Percentiles rank a stretch among this genome's conserved stretches.
Evolutionary conservation across 495 filamentous ascomycete species (phyloP).

Genomic region (Aspergillus haitiensis): DNA sequence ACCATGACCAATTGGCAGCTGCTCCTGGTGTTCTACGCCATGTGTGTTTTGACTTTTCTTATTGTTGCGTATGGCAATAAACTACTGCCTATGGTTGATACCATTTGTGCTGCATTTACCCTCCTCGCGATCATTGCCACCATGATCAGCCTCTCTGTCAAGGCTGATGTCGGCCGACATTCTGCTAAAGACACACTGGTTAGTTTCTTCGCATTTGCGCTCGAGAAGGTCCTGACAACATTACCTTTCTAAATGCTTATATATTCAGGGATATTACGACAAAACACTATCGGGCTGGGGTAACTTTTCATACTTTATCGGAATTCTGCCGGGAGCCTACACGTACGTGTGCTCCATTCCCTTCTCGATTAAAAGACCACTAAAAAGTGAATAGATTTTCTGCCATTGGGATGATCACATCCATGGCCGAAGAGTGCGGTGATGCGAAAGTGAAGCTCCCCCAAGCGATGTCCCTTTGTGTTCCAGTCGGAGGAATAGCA

Average conservation of each 20-base stretch:
- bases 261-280: constrained; percentile 37
- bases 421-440: constrained; percentile 53
- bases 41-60: constrained; percentile 54
- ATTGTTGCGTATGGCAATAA: constrained; percentile 59
- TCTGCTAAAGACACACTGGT: constrained; percentile 42
- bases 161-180: constrained; percentile 45
- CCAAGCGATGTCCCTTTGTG: constrained; percentile 43
- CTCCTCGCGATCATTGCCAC: constrained; percentile 41
- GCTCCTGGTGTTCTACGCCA: constrained; percentile 58
- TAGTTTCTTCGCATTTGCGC: constrained; percentile 17
- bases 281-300: constrained; percentile 48
- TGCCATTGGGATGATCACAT: constrained; percentile 53
- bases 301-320: constrained; percentile 51
- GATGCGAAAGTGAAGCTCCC: constrained; percentile 48
- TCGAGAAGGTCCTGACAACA: neutral
- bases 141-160: constrained; percentile 41
- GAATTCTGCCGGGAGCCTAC: constrained; percentile 51
- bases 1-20: constrained; percentile 55
- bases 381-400: constrained; percentile 31
- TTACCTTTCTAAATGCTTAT: neutral
- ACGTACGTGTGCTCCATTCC: constrained; percentile 16
- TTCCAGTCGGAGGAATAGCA: constrained; percentile 28
- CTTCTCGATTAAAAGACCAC: neutral
- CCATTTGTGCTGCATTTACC: constrained; percentile 44
- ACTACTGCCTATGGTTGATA: constrained; percentile 57